Conservation (phyloP, 805 yeast species). For the Teunomyces cretensis region DNA sequence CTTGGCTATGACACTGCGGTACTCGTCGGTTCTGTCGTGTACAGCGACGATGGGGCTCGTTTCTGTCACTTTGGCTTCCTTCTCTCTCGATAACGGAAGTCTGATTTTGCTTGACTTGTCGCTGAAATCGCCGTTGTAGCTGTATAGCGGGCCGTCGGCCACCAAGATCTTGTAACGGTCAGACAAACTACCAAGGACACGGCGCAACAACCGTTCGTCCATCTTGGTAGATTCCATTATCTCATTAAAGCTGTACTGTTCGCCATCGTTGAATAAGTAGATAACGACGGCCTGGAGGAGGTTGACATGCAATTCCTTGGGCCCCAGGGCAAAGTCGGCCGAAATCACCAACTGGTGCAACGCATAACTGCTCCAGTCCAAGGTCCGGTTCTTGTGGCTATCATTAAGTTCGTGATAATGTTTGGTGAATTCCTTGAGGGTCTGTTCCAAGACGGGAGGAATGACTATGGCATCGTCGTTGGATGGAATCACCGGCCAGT, state of each 20-base stretch:
- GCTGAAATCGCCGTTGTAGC: constrained; percentile 23
- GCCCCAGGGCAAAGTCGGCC: constrained; percentile 29
- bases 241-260: constrained; percentile 18
- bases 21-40: constrained; percentile 28
- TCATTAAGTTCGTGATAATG: constrained; percentile 20
- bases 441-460: constrained; percentile 20
- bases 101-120: constrained; percentile 28
- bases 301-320: constrained; percentile 37
- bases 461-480: constrained; percentile 18
- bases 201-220: constrained; percentile 26
- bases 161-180: constrained; percentile 32
- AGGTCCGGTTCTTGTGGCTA: constrained; percentile 21
- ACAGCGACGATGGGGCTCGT: constrained; percentile 10
- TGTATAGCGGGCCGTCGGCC: constrained; percentile 9
- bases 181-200: constrained; percentile 29
- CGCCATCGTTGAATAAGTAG: constrained; percentile 33
- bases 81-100: constrained; percentile 28
- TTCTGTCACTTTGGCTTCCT: constrained; percentile 1
- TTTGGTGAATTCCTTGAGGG: constrained; percentile 21
- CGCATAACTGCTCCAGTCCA: constrained; percentile 43
- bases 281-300: constrained; percentile 46
- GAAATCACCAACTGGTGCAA: constrained; percentile 40
- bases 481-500: constrained; percentile 42
- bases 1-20: constrained; percentile 26
- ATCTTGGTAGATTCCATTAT: constrained; percentile 30